Evolutionary conservation across 73 alveolate genomes (phyloP).

Genomic region (Paramecium tetraurelia): DNA sequence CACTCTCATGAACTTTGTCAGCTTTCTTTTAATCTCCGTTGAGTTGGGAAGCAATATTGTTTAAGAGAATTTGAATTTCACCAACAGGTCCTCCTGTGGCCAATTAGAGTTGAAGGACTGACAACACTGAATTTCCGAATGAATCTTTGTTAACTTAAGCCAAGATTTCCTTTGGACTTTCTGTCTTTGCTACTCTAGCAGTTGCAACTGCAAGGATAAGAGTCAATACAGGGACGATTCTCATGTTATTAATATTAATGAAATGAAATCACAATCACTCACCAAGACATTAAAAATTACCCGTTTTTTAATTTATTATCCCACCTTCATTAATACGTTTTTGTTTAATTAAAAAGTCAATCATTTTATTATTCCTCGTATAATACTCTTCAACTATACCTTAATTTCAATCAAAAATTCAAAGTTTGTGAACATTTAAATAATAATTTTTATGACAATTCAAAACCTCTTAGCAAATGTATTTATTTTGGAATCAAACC

Average conservation of each 20-base stretch:
- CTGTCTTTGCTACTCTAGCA: slow-evolving; percentile 32
- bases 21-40: slow-evolving; percentile 50
- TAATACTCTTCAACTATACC: neutral
- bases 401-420: neutral
- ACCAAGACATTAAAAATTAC: slow-evolving; percentile 14
- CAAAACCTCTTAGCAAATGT: neutral
- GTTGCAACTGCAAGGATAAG: slow-evolving; percentile 37
- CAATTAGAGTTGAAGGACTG: slow-evolving; percentile 39
- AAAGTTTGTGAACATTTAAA: neutral
- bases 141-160: slow-evolving; percentile 23
- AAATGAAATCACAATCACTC: neutral
- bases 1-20: slow-evolving; percentile 50
- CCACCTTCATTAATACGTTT: neutral
- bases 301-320: neutral
- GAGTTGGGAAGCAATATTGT: slow-evolving; percentile 49
- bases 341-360: neutral
- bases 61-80: slow-evolving; percentile 34
- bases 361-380: neutral
- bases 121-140: slow-evolving; percentile 45
- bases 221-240: slow-evolving; percentile 30
- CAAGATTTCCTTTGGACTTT: slow-evolving; percentile 8
- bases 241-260: slow-evolving; percentile 1
- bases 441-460: neutral
- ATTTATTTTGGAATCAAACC: too few species aligned
- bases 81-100: slow-evolving; percentile 53